Conservation (phyloP, 2,329 filamentous ascomycete species). For the Rutstroemia sp. region DNA sequence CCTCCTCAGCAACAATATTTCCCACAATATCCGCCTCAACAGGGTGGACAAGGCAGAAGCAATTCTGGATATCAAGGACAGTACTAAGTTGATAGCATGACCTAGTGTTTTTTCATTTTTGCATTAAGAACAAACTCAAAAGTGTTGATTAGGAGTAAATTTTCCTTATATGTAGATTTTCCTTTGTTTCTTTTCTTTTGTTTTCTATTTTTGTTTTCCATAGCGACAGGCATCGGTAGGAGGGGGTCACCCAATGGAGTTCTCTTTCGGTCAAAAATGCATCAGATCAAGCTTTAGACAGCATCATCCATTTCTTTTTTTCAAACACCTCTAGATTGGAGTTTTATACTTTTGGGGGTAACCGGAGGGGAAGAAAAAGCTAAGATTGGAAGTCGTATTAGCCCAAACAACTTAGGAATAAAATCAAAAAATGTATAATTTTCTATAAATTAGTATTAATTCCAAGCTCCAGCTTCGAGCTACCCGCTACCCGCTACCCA, state of each 20-base stretch:
- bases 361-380: neutral
- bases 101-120: neutral
- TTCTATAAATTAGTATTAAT: no score
- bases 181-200: neutral
- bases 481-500: no score
- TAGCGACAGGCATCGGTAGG: neutral
- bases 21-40: slow-evolving; percentile 12
- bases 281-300: neutral
- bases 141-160: neutral
- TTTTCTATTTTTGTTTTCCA: neutral
- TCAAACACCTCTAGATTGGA: neutral
- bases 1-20: slow-evolving; percentile 16
- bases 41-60: slow-evolving; percentile 13
- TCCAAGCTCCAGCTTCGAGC: no score
- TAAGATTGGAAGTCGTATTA: neutral
- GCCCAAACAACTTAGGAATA: neutral
- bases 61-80: slow-evolving; percentile 17
- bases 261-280: neutral
- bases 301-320: neutral
- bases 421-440: neutral
- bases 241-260: neutral
- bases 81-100: neutral
- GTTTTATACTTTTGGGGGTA: neutral
- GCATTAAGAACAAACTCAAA: neutral
- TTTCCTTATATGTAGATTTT: neutral